Evolutionary conservation across 2,329 filamentous ascomycete genomes (phyloP), one percentile per base, ranked within the genome.

Genomic region (Fusarium torulosum): DNA sequence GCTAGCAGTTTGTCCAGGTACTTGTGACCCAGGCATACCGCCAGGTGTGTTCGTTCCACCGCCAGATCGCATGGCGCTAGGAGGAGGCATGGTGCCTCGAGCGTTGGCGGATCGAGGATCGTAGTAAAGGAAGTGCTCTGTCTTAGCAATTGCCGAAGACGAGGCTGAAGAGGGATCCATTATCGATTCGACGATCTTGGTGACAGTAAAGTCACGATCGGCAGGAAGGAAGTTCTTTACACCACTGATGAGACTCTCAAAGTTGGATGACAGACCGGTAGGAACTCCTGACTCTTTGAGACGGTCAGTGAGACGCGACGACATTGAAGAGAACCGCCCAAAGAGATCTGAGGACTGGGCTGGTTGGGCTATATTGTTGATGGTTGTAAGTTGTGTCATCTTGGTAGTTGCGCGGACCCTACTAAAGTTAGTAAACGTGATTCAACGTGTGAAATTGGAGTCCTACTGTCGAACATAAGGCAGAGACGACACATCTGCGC

Each of bases 191-290:
- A 96, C 95, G 75, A 99, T 97, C 80, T 98, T 98, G 57, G 96
- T 99, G 53, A 99, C 88, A 0, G 96, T 98, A 11, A 98, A 86
- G 76, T 99, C 96, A 73, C 94, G 93, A 81, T 99, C 96, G 15
- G 89, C 93, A 0, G 96, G 96, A n/a, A 99, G 83, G 80, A 99
- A 97, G 80, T 97, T 98, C 81, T 98, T 99, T 75, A 99, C 95
- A 42, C 95, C 95, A 7, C 93, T 95, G 65, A 98, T 94, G 42
- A 99, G 87, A 29, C 91, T 95, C 78, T 98, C 96, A 74, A 99
- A 93, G 77, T 98, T 98, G 53, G 89, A 89, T 2, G 86, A 86
- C 11, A 89, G 80, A 59, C 84, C 85, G 8, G 86, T 85, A 1
- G 95, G 88, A 19, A 96, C 93, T 31, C 88, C 88, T 6, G 93